A percentile compares a stretch with the other conserved stretches of the same genome.
Conservation (phyloP, 1,284 basidiomycete species). For the Meira nashicola region DNA sequence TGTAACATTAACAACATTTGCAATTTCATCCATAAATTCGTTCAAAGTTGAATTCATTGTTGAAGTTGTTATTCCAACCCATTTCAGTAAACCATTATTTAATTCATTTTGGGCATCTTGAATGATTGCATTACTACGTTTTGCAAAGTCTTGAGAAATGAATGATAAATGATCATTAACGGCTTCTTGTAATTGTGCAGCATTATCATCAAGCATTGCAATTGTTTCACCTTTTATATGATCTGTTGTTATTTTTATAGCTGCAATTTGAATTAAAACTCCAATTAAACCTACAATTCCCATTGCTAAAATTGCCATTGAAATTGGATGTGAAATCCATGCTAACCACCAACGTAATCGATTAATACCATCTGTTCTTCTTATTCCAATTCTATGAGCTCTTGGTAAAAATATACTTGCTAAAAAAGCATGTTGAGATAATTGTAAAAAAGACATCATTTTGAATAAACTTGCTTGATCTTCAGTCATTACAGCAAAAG, state of each 20-base stretch:
- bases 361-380: conserved; percentile 14
- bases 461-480: conserved; percentile 18
- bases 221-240: not conserved
- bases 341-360: conserved; percentile 70
- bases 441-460: conserved; percentile 20
- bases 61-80: conserved; percentile 76
- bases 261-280: conserved; percentile 77
- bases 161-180: not conserved
- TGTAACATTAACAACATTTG: conserved; percentile 27
- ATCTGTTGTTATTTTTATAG: conserved; percentile 29
- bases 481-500: not conserved
- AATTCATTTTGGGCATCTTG: conserved; percentile 67
- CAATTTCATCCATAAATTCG: conserved; percentile 56
- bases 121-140: conserved; percentile 68
- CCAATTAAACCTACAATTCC: conserved; percentile 82
- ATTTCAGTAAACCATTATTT: conserved; percentile 71
- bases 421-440: conserved; percentile 34
- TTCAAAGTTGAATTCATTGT: conserved; percentile 67
- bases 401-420: conserved; percentile 18
- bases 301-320: conserved; percentile 80
- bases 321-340: conserved; percentile 84
- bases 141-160: conserved; percentile 67
- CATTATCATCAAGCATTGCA: not conserved
- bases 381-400: conserved; percentile 21
- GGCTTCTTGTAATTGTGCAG: not conserved